Base-by-base conservation (phyloP, 495 filamentous ascomycete genomes). In the Bombardia bombarda region DNA sequence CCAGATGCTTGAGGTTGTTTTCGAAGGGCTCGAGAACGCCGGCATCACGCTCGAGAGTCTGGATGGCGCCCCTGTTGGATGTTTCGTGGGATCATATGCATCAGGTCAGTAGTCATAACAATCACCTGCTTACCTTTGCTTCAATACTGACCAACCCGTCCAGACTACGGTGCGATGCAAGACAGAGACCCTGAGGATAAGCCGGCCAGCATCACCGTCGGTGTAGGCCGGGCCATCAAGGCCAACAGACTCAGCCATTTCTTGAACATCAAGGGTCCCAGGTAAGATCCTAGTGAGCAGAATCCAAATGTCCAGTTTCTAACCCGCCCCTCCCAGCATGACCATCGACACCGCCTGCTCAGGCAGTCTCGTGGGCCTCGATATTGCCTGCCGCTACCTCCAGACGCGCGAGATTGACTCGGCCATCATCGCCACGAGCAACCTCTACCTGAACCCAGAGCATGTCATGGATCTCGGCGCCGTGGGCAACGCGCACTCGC, bases 21-120 rank as follows among this genome's bases (percentile, higher is more conserved):
- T 87, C 49, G 86, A 90, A 45, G 85, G 86, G 1, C 69, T 90
- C 2, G 87, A 93, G 55, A 86, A 83, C 69, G 80, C 45, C 1
- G 87, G 87, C 0, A 79, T 87, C 45, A 73, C 80, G 21, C 84
- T 86, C 0, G 80, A 84, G 3, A 75, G 72, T 4, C 80, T 86
- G 2, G 78, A 65, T 46, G 75, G 83, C 7, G 72, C 82, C 54
- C 70, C 83, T 1, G 78, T 89, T 22, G 86, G 83, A 4, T 82
- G 83, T 14, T 90, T 87, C 56, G 83, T 86, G 49, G 86, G 85
- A 19, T 45, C 44, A 55, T 84, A 82, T 6, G 86, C 79, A 13
- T 4, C n/a, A n/a, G n/a, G n/a, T n/a, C n/a, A n/a, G n/a, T n/a
- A n/a, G n/a, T n/a, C n/a, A n/a, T n/a, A n/a, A n/a, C n/a, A n/a